Percentiles rank a stretch among this genome's conserved stretches.
phyloP scores from a whole-genome alignment of 768 basidiomycete species.

The Suillus alpinus region DNA sequence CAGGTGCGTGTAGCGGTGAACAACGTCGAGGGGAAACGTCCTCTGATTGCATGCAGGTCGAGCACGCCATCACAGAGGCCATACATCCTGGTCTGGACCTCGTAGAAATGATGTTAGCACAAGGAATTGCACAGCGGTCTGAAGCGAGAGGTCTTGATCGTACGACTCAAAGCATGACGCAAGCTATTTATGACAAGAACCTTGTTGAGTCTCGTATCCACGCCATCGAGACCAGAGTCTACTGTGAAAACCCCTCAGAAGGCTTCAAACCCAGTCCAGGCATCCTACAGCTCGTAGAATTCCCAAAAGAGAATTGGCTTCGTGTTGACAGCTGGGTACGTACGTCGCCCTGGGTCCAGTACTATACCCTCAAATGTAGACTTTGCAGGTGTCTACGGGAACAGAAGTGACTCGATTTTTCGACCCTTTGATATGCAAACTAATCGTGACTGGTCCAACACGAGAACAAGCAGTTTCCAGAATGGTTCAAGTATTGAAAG shows the following conservation, averaged over 20 bases:
- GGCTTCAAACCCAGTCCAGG: conserved; percentile 60
- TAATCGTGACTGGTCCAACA: conserved; percentile 49
- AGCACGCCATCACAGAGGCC: conserved; percentile 64
- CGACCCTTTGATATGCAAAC: conserved; percentile 59
- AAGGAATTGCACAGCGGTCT: conserved; percentile 42
- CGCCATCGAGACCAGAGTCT: conserved; percentile 58
- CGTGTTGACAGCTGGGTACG: conserved; percentile 60
- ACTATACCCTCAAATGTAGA: neutral
- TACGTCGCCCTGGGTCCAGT: conserved; percentile 7
- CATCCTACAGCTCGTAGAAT: conserved; percentile 52
- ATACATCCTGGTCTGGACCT: conserved; percentile 56
- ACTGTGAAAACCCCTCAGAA: conserved; percentile 60
- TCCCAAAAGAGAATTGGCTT: conserved; percentile 46
- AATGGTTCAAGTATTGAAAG: conserved; percentile 37
- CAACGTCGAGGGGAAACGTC: neutral
- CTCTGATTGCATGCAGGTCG: conserved; percentile 40
- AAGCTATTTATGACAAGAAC: conserved; percentile 33
- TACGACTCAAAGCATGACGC: conserved; percentile 32
- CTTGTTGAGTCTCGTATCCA: conserved; percentile 21
- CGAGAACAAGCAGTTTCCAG: conserved; percentile 45
- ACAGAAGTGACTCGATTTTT: conserved; percentile 51
- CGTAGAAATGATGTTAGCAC: conserved; percentile 62
- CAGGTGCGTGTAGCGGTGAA: conserved; percentile 34
- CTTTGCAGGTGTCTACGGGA: conserved; percentile 44
- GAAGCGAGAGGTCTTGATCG: conserved; percentile 12